A percentile compares a stretch with the other conserved stretches of the same genome.
Conservation (phyloP, 495 filamentous ascomycete genomes). For the Penicillium tannophilum region DNA sequence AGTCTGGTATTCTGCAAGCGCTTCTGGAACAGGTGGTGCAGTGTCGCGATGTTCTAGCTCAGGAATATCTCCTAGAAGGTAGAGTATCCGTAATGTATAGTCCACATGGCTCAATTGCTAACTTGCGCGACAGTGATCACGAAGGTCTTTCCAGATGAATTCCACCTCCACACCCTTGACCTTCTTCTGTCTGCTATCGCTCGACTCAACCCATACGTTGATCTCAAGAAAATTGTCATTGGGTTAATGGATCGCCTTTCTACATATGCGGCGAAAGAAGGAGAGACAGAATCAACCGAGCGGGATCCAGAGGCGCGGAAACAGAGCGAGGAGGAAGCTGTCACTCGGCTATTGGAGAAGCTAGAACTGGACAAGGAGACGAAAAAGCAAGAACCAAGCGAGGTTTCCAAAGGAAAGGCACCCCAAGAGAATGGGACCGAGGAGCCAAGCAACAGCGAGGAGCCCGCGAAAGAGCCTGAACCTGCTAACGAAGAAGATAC, state of each 20-base stretch:
- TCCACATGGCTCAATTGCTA: conserved; percentile 19
- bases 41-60: conserved; percentile 93
- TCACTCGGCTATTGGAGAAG: conserved; percentile 72
- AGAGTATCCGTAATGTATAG: conserved; percentile 13
- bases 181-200: conserved; percentile 90
- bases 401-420: conserved; percentile 32
- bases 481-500: conserved; percentile 24
- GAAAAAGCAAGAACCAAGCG: conserved; percentile 40
- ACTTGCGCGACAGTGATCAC: conserved; percentile 71
- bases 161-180: conserved; percentile 93
- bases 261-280: conserved; percentile 83
- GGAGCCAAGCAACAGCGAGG: conserved; percentile 32
- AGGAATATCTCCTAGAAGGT: conserved; percentile 95
- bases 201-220: conserved; percentile 89
- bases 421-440: conserved; percentile 43
- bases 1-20: conserved; percentile 83
- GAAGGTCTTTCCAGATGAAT: conserved; percentile 98
- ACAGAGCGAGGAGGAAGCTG: conserved; percentile 82
- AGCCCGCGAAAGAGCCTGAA: conserved; percentile 19
- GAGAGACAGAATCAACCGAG: conserved; percentile 61
- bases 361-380: conserved; percentile 68
- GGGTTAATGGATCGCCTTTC: conserved; percentile 96
- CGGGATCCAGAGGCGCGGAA: conserved; percentile 70
- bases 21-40: conserved; percentile 96
- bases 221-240: conserved; percentile 97